Percentiles rank a stretch among this genome's conserved stretches.
Evolutionary conservation across 768 basidiomycete species (phyloP).

Genomic region (Clathrus columnatus): DNA sequence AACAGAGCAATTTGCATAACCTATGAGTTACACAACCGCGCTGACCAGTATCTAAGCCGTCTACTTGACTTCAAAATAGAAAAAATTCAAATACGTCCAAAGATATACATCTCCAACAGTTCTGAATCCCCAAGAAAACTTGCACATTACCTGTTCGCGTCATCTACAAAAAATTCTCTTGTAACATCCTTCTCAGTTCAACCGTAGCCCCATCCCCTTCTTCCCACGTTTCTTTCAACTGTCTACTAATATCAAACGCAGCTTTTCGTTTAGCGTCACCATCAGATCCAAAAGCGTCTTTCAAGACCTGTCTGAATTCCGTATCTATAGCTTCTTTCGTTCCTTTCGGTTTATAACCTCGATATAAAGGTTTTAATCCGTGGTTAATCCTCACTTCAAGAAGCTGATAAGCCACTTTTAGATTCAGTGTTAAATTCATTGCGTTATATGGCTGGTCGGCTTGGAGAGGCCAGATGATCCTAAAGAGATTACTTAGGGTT

Average conservation of each 20-base stretch:
- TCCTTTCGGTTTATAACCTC: background rate
- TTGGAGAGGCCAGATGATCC: constrained; percentile 22
- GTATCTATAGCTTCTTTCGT: background rate
- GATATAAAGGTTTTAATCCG: background rate
- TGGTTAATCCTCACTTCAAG: constrained; percentile 16
- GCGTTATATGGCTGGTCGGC: constrained; percentile 20
- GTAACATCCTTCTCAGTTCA: background rate
- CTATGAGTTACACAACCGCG: too few species aligned
- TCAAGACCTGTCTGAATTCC: background rate
- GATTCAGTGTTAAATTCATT: constrained; percentile 15
- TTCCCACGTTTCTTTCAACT: background rate
- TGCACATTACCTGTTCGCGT: too few species aligned
- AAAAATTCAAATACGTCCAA: too few species aligned
- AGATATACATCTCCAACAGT: too few species aligned
- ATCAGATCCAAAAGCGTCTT: background rate
- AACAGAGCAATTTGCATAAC: too few species aligned
- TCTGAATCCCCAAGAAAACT: too few species aligned
- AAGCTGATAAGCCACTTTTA: constrained; percentile 21
- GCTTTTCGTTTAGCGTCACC: background rate
- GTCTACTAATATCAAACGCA: background rate
- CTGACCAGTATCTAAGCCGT: too few species aligned
- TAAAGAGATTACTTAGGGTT: background rate
- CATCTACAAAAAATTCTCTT: background rate
- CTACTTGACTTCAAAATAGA: too few species aligned
- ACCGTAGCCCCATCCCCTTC: background rate